These are phyloP conservation scores for Nidula niveotomentosa DNA, from an alignment of 1,284 basidiomycete genomes.

Conservation along the genomic window DNA sequence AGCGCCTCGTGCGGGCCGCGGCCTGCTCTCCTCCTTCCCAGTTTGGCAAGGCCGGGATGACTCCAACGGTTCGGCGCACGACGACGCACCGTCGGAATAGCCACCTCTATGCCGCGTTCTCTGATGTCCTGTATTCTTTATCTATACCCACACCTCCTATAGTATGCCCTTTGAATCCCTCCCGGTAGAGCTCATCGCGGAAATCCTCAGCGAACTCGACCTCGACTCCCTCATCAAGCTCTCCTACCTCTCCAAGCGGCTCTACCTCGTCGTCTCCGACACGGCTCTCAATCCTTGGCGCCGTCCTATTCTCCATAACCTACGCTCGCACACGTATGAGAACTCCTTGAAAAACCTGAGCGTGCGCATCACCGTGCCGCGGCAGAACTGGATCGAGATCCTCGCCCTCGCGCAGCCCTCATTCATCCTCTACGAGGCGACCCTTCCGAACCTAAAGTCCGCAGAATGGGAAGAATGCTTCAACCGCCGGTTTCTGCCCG, in stretches of 20 bases:
- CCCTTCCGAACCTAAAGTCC: slow-evolving; percentile 62
- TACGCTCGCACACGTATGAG: slow-evolving; percentile 48
- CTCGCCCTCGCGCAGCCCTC: slow-evolving; percentile 54
- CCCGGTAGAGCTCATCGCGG: slow-evolving; percentile 74
- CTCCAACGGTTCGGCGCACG: too few species aligned
- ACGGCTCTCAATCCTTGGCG: slow-evolving; percentile 72
- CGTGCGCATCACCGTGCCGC: slow-evolving; percentile 59
- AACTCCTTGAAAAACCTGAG: slow-evolving; percentile 53
- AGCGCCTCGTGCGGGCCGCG: too few species aligned
- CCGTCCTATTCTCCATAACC: slow-evolving; percentile 57
- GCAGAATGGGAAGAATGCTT: slow-evolving; percentile 74
- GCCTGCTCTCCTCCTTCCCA: too few species aligned
- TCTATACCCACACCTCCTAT: neutral
- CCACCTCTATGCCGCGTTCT: neutral
- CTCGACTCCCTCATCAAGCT: slow-evolving; percentile 54
- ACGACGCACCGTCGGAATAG: neutral
- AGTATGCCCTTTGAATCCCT: slow-evolving; percentile 46
- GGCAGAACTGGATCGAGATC: slow-evolving; percentile 76
- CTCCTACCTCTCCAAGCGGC: slow-evolving; percentile 57
- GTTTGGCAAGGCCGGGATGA: too few species aligned
- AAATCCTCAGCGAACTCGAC: slow-evolving; percentile 67
- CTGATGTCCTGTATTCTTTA: neutral
- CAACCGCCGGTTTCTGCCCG: slow-evolving; percentile 64
- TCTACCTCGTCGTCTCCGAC: slow-evolving; percentile 58
- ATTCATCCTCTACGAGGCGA: slow-evolving; percentile 65